Percentiles rank a stretch among this genome's conserved stretches.
Evolutionary conservation across 1,284 basidiomycete species (phyloP).

Genomic region (Ustilago nuda): DNA sequence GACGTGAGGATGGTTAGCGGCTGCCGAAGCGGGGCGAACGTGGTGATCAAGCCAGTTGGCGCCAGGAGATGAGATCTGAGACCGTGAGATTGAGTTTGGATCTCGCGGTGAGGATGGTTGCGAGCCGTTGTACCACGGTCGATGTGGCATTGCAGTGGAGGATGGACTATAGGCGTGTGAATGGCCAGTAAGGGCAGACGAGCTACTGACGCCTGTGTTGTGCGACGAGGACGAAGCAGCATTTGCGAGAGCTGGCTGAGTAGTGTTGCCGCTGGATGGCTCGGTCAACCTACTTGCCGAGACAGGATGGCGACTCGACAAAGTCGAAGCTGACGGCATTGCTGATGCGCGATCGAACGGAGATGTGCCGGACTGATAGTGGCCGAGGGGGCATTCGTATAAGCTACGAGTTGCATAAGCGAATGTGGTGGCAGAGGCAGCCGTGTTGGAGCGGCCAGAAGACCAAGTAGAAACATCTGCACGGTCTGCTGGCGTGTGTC

Average conservation of each 20-base stretch:
- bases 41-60: conserved; percentile 31
- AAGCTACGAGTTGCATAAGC: conserved; percentile 16
- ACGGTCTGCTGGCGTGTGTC: conserved; percentile 9
- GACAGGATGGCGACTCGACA: conserved; percentile 30
- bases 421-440: conserved; percentile 8
- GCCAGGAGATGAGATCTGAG: conserved; percentile 29
- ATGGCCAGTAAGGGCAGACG: conserved; percentile 18
- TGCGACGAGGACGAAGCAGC: conserved; percentile 13
- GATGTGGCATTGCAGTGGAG: conserved; percentile 22
- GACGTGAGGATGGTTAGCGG: conserved; percentile 10
- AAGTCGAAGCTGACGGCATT: conserved; percentile 7
- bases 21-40: conserved; percentile 17
- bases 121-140: conserved; percentile 33
- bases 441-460: conserved; percentile 6
- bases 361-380: conserved; percentile 12
- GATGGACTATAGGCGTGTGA: conserved; percentile 32
- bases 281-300: conserved; percentile 35
- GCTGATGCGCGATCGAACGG: conserved; percentile 13
- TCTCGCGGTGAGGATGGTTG: conserved; percentile 28
- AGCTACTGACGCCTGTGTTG: conserved; percentile 8
- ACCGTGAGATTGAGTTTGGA: conserved; percentile 21
- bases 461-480: background rate
- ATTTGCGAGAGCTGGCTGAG: background rate
- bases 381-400: conserved; percentile 8
- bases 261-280: background rate